A percentile compares a stretch with the other conserved stretches of the same genome.
Evolutionary conservation across 306 rosid species (phyloP).

Genomic region (Malus fusca): DNA sequence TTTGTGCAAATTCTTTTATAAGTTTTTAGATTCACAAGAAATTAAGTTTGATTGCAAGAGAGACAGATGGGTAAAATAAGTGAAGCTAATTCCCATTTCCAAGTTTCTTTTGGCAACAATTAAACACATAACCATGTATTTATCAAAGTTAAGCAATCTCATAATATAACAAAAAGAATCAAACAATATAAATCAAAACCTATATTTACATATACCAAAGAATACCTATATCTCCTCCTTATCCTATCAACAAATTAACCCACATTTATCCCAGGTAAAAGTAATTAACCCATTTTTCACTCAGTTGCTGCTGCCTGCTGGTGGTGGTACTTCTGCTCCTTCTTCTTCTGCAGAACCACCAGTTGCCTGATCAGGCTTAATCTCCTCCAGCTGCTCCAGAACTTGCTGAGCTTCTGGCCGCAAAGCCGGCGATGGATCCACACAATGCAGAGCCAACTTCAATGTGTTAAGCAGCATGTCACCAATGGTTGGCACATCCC

Average conservation of each 20-base stretch:
- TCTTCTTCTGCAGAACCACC: slow-evolving; percentile 41
- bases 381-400: slow-evolving; percentile 65
- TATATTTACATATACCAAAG: slow-evolving; percentile 33
- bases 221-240: slow-evolving; percentile 4
- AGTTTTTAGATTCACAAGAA: no score
- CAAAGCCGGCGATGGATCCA: slow-evolving; percentile 75
- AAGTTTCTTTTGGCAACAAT: no score
- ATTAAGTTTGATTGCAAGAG: background rate
- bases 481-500: slow-evolving; percentile 51
- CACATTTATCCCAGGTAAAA: background rate
- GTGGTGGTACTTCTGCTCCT: slow-evolving; percentile 16
- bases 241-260: background rate
- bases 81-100: background rate
- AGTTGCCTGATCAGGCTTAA: slow-evolving; percentile 45
- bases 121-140: background rate
- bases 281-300: slow-evolving; percentile 12
- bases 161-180: slow-evolving; percentile 2
- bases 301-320: slow-evolving; percentile 17
- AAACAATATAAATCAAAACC: background rate
- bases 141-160: background rate
- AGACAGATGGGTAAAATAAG: background rate
- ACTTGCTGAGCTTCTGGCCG: slow-evolving; percentile 77
- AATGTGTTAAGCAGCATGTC: slow-evolving; percentile 76
- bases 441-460: slow-evolving; percentile 81
- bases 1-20: no score